Base-by-base conservation (phyloP, 176 grass and related monocot genomes). In the Cymbopogon citratus region DNA sequence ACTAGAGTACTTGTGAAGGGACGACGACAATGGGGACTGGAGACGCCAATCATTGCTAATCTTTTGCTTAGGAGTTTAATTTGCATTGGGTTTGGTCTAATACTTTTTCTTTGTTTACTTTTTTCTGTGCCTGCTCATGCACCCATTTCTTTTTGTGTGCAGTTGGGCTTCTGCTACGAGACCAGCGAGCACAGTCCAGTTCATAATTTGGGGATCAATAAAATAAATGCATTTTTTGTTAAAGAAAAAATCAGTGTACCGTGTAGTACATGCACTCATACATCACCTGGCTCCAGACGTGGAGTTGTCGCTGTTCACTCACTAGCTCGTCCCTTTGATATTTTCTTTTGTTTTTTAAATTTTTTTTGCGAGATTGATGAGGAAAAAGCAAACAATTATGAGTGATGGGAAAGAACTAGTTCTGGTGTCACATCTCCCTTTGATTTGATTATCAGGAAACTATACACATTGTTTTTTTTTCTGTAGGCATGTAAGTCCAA, bases 101-200 rank as follows among this genome's bases (percentile, higher is more conserved):
- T 81, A 40, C 78, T 80, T 66, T 66, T 66, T 16, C 77, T 29
- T 5, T 67, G 75, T 76, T 62, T 59, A 12, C 62, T 81, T 65
- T 85, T 81, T 69, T 40, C n/a, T 73, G 11, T 74, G 74, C 66
- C 79, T 78, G 79, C 84, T 74, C 81, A 63, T 87, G 80, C 52
- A 15, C 18, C 73, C 39, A 74, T 86, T 90, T 83, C 40, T 86
- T 86, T n/a, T 83, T 83, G 69, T 87, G 84, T 79, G 81, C 82
- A 79, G 88, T 87, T 90, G 88, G 51, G 61, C 75, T 75, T 10
- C 65, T 90, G 84, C 84, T 83, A 69, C 10, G 62, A 46, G 74
- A 69, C 68, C 63, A 69, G 69, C 69, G 29, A 83, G 80, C 84
- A 90, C 18, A 61, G 23, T 15, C 64, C 38, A 82, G 59, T 90